Evolutionary conservation across 306 rosid species (phyloP).

Genomic region (Vigna hirtella): DNA sequence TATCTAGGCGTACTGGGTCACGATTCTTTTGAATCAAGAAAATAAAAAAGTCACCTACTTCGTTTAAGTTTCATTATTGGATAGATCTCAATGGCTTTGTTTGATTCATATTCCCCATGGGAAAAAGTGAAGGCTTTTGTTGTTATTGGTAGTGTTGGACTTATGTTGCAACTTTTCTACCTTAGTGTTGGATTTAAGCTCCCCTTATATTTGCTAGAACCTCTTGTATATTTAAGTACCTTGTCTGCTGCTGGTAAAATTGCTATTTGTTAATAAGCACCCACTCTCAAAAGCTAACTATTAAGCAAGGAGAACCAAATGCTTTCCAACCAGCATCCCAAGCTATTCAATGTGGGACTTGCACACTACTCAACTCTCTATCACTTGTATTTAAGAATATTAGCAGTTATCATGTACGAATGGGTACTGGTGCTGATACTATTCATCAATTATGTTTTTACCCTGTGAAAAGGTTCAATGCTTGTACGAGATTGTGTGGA

Average conservation of each 20-base stretch:
- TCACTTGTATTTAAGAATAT: not conserved
- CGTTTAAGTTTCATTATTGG: constrained; percentile 12
- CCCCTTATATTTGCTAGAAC: constrained; percentile 24
- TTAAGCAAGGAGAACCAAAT: no score
- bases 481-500: constrained; percentile 14
- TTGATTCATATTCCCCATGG: not conserved
- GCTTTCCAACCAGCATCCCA: no score
- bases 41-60: not conserved
- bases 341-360: no score
- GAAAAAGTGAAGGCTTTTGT: not conserved
- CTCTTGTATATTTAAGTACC: constrained; percentile 11
- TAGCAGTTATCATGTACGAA: constrained; percentile 14
- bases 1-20: constrained; percentile 4
- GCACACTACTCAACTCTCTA: no score
- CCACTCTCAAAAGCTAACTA: no score
- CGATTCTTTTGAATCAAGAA: constrained; percentile 1
- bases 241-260: constrained; percentile 24
- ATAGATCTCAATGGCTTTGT: not conserved
- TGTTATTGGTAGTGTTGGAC: constrained; percentile 14
- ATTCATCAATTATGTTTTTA: not conserved
- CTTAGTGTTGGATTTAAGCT: constrained; percentile 30
- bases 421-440: constrained; percentile 8
- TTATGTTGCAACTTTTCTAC: constrained; percentile 22
- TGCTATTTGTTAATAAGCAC: not conserved
- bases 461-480: not conserved